phyloP scores from a whole-genome alignment of 371 early-diverging fungal species.

The Rhizoclosmatium hyalinum region DNA sequence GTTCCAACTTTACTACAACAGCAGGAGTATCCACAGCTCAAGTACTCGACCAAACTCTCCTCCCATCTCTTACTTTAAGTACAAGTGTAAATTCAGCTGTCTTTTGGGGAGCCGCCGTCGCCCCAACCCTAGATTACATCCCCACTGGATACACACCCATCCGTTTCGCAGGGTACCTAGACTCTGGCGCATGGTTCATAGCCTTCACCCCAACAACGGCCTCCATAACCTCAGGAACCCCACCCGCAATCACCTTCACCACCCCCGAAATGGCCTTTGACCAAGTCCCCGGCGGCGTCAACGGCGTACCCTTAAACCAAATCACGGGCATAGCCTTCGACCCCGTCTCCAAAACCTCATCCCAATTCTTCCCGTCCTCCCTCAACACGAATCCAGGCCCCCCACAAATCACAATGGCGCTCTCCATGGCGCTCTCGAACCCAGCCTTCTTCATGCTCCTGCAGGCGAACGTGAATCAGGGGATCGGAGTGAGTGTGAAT shows the following conservation, averaged over 20 bases:
- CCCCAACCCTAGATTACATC: constrained; percentile 19
- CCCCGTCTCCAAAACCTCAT: constrained; percentile 5
- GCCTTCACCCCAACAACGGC: constrained; percentile 26
- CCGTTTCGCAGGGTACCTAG: constrained; percentile 34
- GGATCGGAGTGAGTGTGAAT: not conserved
- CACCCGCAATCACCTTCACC: constrained; percentile 8
- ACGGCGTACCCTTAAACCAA: not conserved
- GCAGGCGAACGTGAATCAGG: not conserved
- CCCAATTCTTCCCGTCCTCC: constrained; percentile 17
- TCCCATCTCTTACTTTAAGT: not conserved
- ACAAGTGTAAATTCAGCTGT: constrained; percentile 24
- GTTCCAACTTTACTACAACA: constrained; percentile 21
- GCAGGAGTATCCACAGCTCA: constrained; percentile 13
- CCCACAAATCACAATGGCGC: constrained; percentile 24
- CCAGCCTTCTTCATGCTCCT: not conserved
- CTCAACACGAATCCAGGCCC: constrained; percentile 23
- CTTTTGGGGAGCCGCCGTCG: constrained; percentile 29
- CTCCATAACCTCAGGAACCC: not conserved
- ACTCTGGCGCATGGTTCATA: constrained; percentile 34
- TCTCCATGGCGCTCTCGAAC: constrained; percentile 2
- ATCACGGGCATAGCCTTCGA: constrained; percentile 25
- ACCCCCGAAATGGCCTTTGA: constrained; percentile 36
- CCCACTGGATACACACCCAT: constrained; percentile 24
- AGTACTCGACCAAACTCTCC: constrained; percentile 5
- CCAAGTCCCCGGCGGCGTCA: constrained; percentile 6